Evolutionary conservation across 2,329 filamentous ascomycete species (phyloP), one percentile per base, ranked within the genome.

Genomic region (Diaporthe caulivora): DNA sequence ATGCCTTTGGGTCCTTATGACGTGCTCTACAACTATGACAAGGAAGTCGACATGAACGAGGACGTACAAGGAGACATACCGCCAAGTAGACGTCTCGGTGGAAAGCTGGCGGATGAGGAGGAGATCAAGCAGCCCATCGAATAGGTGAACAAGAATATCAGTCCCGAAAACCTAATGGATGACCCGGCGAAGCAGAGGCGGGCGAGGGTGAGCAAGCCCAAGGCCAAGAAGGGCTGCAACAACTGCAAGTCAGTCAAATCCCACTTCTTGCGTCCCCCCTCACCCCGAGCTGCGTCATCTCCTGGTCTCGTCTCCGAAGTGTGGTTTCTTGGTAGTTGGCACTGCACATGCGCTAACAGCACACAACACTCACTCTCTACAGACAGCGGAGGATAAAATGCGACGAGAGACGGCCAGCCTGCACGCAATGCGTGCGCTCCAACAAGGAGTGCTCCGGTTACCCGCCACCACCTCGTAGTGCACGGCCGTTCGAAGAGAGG

Each of bases 121-220:
- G 92, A 92, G 78, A 93, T 95, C 75, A 91, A 92, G 83, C 94
- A 95, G 64, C 98, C 95, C 49, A 98, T 98, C 96, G 96, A 95
- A 74, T 93, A 95, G 73, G 93, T 95, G 77, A 97, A 97, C 90
- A 97, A 97, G 90, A 96, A 96, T 75, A 94, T 95, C 51, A 92
- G 91, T 64, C 92, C 93, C 10, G 94, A 95, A 83, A n/a, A n/a
- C n/a, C n/a, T n/a, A n/a, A n/a, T n/a, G n/a, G 74, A 62, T 10
- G 37, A 24, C 21, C 74, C n/a, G n/a, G n/a, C 55, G 42, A 49
- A 29, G 37, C 72, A 55, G 62, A 88, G 85, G 78, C 84, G 87
- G 68, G 83, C 83, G 18, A 84, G 89, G 71, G 86, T 84, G 37
- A 91, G 89, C 79, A 88, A 85, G 76, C 88, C 89, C 18, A 92